Base-by-base conservation (phyloP, 2,329 filamentous ascomycete genomes). In the Pyrenophora seminiperda region DNA sequence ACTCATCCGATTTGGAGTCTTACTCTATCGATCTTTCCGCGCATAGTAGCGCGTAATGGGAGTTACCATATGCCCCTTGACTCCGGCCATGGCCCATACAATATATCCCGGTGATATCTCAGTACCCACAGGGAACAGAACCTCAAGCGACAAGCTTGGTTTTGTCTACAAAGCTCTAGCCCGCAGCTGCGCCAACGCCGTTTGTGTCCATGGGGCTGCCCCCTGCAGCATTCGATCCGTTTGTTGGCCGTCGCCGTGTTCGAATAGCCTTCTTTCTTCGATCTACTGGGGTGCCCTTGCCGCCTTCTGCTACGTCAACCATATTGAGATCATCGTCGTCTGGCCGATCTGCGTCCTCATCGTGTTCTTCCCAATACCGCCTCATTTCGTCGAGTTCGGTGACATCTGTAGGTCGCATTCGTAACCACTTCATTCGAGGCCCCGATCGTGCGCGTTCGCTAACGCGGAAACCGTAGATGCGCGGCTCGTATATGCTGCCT, bases 401-500 rank as follows among this genome's bases (percentile, higher is more conserved):
- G 47, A 96, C 80, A 66, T 96, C 85, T 11, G 80, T 79, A 0
- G 94, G 94, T 69, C 91, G 88, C 74, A 88, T 86, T 61, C 94
- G 85, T 63, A 99, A 78, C 94, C 94, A 99, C 71, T 92, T 91
- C 94, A 99, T 99, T 54, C 94, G 83, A 10, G 94, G 94, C 0
- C 94, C 94, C 18, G 90, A 91, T 61, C 89, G 85, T 33, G 94
- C 90, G 50, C 92, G 82, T 74, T 97, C 94, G 14, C 90, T 93
- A 17, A 99, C 94, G 54, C 89, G 85, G 78, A 99, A 99, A 20
- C 94, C 94, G 75, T 97, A 99, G 71, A 99, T 97, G 61, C 87
- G 89, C 51, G 94, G 91, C 70, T 97, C 91, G 75, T 97, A 97
- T 65, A 97, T 90, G 72, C 86, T 91, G 51, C 85, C 85, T 40